Evolutionary conservation across 257 asterid genomes (phyloP).

Genomic region (Solanum stenotomum): DNA sequence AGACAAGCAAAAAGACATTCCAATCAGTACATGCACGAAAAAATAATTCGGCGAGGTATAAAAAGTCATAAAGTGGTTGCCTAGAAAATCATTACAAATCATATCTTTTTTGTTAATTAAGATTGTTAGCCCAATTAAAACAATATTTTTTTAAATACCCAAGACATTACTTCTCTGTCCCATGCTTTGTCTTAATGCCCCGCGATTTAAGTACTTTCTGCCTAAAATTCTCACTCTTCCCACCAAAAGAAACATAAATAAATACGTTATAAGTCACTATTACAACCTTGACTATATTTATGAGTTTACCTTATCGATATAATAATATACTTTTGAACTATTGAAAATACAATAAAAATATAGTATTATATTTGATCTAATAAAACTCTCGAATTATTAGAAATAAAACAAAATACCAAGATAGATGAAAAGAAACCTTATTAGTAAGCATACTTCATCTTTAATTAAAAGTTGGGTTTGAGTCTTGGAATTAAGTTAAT

Average conservation of each 20-base stretch:
- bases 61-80: conserved; percentile 29
- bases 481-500: background rate
- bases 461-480: too few relatives aligned
- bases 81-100: conserved; percentile 23
- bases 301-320: background rate
- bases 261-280: background rate
- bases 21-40: conserved; percentile 22
- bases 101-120: conserved; percentile 5
- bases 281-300: background rate
- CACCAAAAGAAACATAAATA: background rate
- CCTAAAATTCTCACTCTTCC: background rate
- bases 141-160: background rate
- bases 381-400: too few relatives aligned
- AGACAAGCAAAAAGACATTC: conserved; percentile 12
- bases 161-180: conserved; percentile 21
- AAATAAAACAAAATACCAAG: background rate
- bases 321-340: background rate
- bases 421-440: background rate
- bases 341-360: background rate
- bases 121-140: background rate
- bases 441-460: background rate
- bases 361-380: background rate
- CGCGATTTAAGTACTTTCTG: conserved; percentile 5
- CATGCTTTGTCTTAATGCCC: conserved; percentile 19
- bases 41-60: conserved; percentile 12